Evolutionary conservation across 176 grass and related monocot species (phyloP).

Genomic region (Alopecurus myosuroides): DNA sequence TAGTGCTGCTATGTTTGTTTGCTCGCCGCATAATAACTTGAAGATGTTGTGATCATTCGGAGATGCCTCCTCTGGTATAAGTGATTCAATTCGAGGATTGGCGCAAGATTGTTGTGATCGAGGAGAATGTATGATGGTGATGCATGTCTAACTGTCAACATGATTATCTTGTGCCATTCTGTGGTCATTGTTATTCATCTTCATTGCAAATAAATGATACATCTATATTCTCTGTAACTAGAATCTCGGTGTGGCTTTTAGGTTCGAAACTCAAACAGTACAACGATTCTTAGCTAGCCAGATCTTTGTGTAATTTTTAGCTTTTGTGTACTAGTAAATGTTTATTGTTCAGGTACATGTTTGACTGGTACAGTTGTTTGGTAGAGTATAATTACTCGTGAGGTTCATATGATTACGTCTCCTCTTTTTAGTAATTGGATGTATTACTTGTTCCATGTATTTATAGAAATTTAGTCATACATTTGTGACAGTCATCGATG

Average conservation of each 20-base stretch:
- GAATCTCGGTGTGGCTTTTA: not conserved
- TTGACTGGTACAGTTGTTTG: not conserved
- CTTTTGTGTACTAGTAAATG: not conserved
- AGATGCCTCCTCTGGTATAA: not conserved
- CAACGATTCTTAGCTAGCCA: not conserved
- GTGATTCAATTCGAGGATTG: not conserved
- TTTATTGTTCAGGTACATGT: not conserved
- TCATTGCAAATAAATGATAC: not conserved
- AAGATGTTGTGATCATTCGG: slow-evolving; percentile 31
- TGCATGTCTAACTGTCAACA: slow-evolving; percentile 13
- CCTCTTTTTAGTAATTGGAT: not conserved
- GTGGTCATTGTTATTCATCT: not conserved
- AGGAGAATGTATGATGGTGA: slow-evolving; percentile 23
- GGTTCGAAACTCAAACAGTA: not conserved
- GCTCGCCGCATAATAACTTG: slow-evolving; percentile 19
- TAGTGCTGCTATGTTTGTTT: slow-evolving; percentile 15
- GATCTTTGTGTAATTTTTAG: not conserved
- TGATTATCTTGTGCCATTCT: not conserved
- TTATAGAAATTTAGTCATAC: not conserved
- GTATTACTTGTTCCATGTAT: not conserved
- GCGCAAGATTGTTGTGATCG: not conserved
- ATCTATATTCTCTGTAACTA: not conserved
- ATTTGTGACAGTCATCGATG: not conserved
- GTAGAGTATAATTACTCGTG: not conserved
- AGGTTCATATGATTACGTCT: not conserved